Base-by-base conservation (phyloP, 495 filamentous ascomycete genomes). In the Xylaria scruposa region DNA sequence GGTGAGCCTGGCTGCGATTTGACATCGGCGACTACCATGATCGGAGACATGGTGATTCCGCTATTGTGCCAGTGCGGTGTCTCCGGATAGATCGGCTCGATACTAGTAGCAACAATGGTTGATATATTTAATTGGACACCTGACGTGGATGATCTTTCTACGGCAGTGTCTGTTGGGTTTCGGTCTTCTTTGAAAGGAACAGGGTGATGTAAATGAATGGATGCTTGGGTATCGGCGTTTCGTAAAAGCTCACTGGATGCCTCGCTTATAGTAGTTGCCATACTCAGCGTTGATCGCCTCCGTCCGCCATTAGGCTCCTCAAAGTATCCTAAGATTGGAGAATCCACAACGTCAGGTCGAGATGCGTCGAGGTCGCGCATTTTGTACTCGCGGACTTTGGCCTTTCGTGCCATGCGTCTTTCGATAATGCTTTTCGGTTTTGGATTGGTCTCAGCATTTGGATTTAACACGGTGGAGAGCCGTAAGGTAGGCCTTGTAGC, bases 21-120 rank as follows among this genome's bases (percentile, higher is more conserved):
- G 31, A 74, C 26, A 67, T 78, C 72, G 15, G 72, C 67, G 15
- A 78, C 71, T 0, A 78, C 68, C 70, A 78, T 78, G 40, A 78
- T 72, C 1, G 72, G 74, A 13, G 76, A 76, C 38, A 78, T 51
- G 8, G 54, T 63, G 15, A 67, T 72, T 29, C 56, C 44, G 19
- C 56, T 68, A 7, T 42, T 68, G 40, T 68, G 70, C 65, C 70
- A 63, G 24, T 67, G 24, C 4, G 64, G 64, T 40, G 54, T 54
- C 21, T 40, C 38, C 19, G 38, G 38, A 31, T 51, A 49, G 8
- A 68, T 33, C 9, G 70, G 70, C 58, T 72, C 56, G 38, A 72
- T 72, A 10, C 40, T 65, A 8, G 70, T 72, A 17, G 53, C 24
- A 61, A 68, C 54, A 19, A 72, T 15, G 4, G 64, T 15, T 42